Base-by-base conservation (phyloP, 164 flowering plant species). In the Litsea cubeba region DNA sequence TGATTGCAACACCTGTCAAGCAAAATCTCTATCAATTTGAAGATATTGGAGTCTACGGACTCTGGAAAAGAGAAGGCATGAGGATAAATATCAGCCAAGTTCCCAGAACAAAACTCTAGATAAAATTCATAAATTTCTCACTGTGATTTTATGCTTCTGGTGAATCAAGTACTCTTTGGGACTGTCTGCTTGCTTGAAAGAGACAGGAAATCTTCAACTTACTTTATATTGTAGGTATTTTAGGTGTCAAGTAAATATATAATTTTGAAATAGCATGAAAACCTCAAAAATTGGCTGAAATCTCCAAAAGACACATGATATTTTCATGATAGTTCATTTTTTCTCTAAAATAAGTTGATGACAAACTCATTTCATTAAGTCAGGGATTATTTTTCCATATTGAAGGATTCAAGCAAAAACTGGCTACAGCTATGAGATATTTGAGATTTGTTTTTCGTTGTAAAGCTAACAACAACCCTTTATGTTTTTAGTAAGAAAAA, bases 1-100 rank as follows among this genome's bases (percentile, higher is more conserved):
- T 71, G 94, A 78, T 76, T 79, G 97, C 79, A 95, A 77, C 65
- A 92, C 99, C 99, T 95, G 79, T 23, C 15, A 30, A 5, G 18
- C 1, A 68, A 8, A 68, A 64, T n/a, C 50, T 70, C 20, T 12
- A 12, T 22, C 23, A 12, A 35, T 35, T 40, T 35, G 23, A n/a
- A 68, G 24, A 40, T 68, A 68, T 7, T 30, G 5, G 50, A 54
- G n/a, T 54, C 20, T 14, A 54, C 2, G 12, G 60, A 54, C 60
- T 40, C 46, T 14, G 60, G 60, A 15, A 54, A 15, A 54, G 60
- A 40, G 11, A 40, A 40, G 60, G 18, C 60, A 54, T 54, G n/a
- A 54, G n/a, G 60, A 15, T 20, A 54, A 54, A 54, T 54, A 54
- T 54, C 60, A 54, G n/a, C 5, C 60, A 40, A 40, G 46, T 40